phyloP scores from a whole-genome alignment of 1,139 yeast genomes.

The Taiozyma sp. region DNA sequence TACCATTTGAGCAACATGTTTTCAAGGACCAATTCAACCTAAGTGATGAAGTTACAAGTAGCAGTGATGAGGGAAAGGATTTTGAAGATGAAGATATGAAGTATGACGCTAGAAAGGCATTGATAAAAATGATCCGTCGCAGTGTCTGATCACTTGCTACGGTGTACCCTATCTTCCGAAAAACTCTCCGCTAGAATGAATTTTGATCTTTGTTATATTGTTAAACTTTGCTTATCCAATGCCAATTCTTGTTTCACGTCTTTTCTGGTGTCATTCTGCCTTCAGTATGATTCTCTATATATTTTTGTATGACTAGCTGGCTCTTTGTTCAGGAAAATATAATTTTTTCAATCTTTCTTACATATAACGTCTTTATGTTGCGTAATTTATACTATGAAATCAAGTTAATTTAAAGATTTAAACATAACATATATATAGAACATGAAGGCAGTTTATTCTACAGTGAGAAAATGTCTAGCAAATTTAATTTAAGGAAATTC shows the following conservation, averaged over 20 bases:
- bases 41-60: background rate
- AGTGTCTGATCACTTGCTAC: conserved; percentile 12
- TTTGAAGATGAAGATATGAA: conserved; percentile 12
- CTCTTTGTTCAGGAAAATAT: background rate
- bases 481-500: no score
- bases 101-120: conserved; percentile 24
- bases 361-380: background rate
- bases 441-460: no score
- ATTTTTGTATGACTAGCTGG: background rate
- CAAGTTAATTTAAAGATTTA: background rate
- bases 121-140: conserved; percentile 24
- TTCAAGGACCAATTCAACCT: background rate
- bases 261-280: background rate
- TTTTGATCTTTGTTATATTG: background rate
- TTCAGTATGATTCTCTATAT: background rate
- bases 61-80: conserved; percentile 5
- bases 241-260: background rate
- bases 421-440: no score
- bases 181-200: background rate
- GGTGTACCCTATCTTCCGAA: background rate
- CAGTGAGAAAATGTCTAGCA: no score
- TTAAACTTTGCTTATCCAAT: background rate
- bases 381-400: background rate
- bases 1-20: conserved; percentile 4
- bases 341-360: background rate